phyloP scores from a whole-genome alignment of 805 yeast species.

The Teunomyces funiuensis region DNA sequence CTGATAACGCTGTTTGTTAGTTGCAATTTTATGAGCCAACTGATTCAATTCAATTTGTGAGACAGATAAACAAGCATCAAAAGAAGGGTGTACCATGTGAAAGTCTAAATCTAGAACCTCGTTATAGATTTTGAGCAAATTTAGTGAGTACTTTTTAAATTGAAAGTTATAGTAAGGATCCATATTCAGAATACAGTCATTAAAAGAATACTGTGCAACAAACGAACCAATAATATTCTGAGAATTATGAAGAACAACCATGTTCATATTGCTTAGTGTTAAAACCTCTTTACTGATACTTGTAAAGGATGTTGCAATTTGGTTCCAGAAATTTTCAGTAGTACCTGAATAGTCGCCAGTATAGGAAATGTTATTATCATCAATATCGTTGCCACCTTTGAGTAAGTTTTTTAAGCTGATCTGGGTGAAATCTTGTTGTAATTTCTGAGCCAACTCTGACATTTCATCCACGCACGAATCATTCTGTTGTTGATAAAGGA shows the following conservation, averaged over 20 bases:
- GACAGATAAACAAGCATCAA: constrained; percentile 34
- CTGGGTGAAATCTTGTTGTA: constrained; percentile 36
- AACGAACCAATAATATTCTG: not conserved
- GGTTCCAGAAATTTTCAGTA: constrained; percentile 44
- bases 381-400: constrained; percentile 39
- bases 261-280: constrained; percentile 27
- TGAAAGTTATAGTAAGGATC: constrained; percentile 50
- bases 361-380: constrained; percentile 21
- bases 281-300: constrained; percentile 29
- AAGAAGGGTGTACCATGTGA: constrained; percentile 21
- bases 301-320: constrained; percentile 36
- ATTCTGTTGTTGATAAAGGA: constrained; percentile 36
- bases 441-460: constrained; percentile 34
- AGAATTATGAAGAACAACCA: constrained; percentile 33
- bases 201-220: not conserved
- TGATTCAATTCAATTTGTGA: constrained; percentile 24
- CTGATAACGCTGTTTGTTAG: constrained; percentile 11
- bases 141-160: constrained; percentile 21
- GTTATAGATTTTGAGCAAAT: constrained; percentile 3
- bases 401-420: constrained; percentile 41
- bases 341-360: constrained; percentile 28
- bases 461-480: constrained; percentile 50
- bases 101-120: constrained; percentile 6
- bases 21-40: constrained; percentile 13
- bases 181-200: constrained; percentile 4